Evolutionary conservation across 1,139 yeast species (phyloP), one percentile per base, ranked within the genome.

Genomic region (Lodderomyces theae): DNA sequence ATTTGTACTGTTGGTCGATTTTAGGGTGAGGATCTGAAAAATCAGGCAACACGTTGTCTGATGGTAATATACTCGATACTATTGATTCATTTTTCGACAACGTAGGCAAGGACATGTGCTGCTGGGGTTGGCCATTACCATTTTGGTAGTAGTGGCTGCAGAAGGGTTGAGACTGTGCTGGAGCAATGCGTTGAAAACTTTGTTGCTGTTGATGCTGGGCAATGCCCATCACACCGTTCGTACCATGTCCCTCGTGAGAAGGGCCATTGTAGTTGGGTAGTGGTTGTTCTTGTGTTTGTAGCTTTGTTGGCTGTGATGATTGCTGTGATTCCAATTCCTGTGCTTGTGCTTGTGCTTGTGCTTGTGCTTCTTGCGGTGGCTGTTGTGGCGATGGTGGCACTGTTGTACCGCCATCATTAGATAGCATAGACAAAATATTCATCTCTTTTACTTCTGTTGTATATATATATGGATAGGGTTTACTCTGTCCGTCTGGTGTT

Each of bases 371-470:
- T 12, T 30, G 28, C 23, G 22, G 18, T 31, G 34, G 41, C 22
- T 19, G 35, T 7, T 28, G 28, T 17, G 17, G 12, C 13, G 35
- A 5, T 25, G 17, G 12, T 19, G 35, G 35, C n/a, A 29, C n/a
- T 16, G 23, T 23, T 18, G 28, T 38, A 18, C 47, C 38, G 18
- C 47, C 38, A 38, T 60, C 67, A 42, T 51, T 57, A 31, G 72
- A 64, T 53, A 68, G 59, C 69, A 68, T 68, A 25, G 72, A 67
- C 13, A 71, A 66, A 43, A 68, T 66, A 53, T 68, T 67, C 74
- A 68, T 68, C 15, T 13, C 25, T 21, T 16, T 34, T 32, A n/a
- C 35, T 5, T n/a, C 24, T 21, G n/a, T n/a, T n/a, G n/a, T n/a
- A n/a, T n/a, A n/a, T n/a, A n/a, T n/a, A n/a, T n/a, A n/a, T n/a